A percentile compares a stretch with the other conserved stretches of the same genome.
These are phyloP conservation scores for Cyphellophora europaea DNA, from an alignment of 2,329 filamentous ascomycete species.

Conservation along the genomic window DNA sequence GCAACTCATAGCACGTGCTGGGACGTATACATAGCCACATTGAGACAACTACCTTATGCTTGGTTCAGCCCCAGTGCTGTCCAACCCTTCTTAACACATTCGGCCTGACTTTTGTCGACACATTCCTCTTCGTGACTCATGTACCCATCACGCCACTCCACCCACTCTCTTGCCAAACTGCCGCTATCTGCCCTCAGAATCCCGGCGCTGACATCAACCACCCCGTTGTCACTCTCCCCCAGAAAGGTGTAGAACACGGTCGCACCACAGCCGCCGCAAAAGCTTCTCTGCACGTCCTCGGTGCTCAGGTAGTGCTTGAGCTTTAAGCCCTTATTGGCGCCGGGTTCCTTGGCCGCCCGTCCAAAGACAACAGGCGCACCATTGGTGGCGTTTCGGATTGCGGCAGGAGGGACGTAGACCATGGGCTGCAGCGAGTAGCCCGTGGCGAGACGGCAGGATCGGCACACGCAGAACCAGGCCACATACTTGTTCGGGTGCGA, in stretches of 20 bases:
- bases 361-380: constrained; percentile 26
- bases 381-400: constrained; percentile 39
- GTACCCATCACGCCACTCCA: constrained; percentile 51
- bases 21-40: no score
- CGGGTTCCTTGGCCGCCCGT: constrained; percentile 12
- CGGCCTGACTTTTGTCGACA: not conserved
- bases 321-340: constrained; percentile 22
- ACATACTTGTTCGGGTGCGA: constrained; percentile 43
- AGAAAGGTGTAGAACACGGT: constrained; percentile 47
- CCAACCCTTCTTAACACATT: not conserved
- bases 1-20: no score
- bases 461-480: constrained; percentile 53
- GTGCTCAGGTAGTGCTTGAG: constrained; percentile 47
- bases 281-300: constrained; percentile 46
- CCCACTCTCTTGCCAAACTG: constrained; percentile 44
- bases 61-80: not conserved
- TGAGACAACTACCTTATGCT: no score
- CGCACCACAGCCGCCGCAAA: constrained; percentile 54
- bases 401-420: constrained; percentile 54
- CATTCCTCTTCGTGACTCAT: not conserved
- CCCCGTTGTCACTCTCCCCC: constrained; percentile 4
- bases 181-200: constrained; percentile 43
- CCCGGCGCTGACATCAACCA: constrained; percentile 57
- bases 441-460: constrained; percentile 49
- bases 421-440: constrained; percentile 58